A percentile compares a stretch with the other conserved stretches of the same genome.
Evolutionary conservation across 176 grass and related monocot genomes (phyloP).

Genomic region (Oryza punctata): DNA sequence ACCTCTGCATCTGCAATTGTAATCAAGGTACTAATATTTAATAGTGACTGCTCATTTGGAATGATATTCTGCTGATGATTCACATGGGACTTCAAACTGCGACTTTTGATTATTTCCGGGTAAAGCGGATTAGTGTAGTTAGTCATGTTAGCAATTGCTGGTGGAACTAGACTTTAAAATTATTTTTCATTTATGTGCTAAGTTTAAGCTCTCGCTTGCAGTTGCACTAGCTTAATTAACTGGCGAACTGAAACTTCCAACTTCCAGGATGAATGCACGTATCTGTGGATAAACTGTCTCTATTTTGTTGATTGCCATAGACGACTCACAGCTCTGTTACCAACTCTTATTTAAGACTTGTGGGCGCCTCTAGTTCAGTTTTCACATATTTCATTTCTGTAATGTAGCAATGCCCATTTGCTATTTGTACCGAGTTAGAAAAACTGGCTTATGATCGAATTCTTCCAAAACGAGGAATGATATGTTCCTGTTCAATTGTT

Average conservation of each 20-base stretch:
- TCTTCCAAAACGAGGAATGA: neutral
- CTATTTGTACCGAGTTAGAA: neutral
- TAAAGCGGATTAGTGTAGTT: neutral
- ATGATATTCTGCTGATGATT: neutral
- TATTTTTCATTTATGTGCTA: neutral
- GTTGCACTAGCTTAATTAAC: neutral
- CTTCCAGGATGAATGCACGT: neutral
- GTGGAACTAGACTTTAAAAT: neutral
- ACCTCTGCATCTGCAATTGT: neutral
- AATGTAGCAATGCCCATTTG: neutral
- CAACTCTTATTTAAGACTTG: neutral
- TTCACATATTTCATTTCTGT: neutral
- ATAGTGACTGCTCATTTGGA: neutral
- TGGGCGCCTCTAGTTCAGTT: neutral
- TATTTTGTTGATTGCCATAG: neutral
- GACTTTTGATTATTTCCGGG: constrained; percentile 3
- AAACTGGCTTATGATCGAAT: neutral
- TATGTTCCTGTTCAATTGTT: neutral
- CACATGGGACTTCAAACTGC: neutral
- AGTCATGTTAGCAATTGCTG: neutral
- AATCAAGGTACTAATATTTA: neutral
- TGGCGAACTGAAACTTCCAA: neutral
- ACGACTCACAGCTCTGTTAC: neutral
- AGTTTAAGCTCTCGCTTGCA: neutral
- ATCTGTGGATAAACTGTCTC: neutral